phyloP scores from a whole-genome alignment of 768 basidiomycete genomes.

The Mycena epipterygia region DNA sequence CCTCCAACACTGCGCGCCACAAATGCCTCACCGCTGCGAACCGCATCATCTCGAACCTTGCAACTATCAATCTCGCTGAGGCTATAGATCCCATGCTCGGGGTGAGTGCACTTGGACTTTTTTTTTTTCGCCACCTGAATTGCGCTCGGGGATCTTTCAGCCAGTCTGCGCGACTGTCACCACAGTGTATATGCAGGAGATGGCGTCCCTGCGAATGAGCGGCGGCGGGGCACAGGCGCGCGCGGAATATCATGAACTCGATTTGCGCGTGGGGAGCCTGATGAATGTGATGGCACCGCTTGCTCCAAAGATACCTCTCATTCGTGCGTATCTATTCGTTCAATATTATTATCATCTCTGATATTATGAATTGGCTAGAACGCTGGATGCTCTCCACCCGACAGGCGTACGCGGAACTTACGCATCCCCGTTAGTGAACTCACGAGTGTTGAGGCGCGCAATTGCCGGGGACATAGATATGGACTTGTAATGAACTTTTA shows the following conservation, averaged over 20 bases:
- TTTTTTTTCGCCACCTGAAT: background rate
- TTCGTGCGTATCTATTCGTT: background rate
- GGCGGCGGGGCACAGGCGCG: background rate
- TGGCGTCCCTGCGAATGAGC: background rate
- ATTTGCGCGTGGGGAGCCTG: background rate
- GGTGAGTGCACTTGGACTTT: background rate
- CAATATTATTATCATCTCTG: too few relatives aligned
- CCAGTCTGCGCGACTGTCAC: background rate
- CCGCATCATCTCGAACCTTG: background rate
- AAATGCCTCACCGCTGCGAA: background rate
- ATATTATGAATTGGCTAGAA: too few relatives aligned
- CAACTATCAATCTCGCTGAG: too few relatives aligned
- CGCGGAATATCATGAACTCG: conserved; percentile 8
- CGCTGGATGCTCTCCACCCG: background rate
- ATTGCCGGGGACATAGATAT: too few relatives aligned
- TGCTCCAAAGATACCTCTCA: background rate
- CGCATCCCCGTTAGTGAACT: too few relatives aligned
- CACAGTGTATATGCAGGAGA: background rate
- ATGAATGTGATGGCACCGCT: background rate
- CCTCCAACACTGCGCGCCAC: background rate
- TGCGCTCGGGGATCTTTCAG: too few relatives aligned
- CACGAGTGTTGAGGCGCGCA: too few relatives aligned
- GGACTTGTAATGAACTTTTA: too few relatives aligned
- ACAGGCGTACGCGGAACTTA: background rate
- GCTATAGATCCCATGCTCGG: background rate